Evolutionary conservation across 202 grass and related monocot genomes (phyloP), one percentile per base, ranked within the genome.

Genomic region (Hordeum pubiflorum): DNA sequence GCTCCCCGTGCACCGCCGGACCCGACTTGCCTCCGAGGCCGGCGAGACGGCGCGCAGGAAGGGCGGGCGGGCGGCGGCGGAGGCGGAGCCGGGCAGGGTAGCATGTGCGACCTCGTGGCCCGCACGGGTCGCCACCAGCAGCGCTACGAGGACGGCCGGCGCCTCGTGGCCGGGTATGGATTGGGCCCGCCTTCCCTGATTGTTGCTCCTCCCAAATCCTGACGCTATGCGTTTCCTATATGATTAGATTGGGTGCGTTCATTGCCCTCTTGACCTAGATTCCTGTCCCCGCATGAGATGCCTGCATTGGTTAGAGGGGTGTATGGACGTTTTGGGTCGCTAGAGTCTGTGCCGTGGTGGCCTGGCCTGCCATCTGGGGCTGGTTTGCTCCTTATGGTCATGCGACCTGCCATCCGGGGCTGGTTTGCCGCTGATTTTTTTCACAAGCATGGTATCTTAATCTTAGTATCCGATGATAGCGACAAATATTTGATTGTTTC

Each of bases 121-220:
- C 92, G 92, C 80, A 99, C 96, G 77, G 96, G 96, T 69, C 91
- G 96, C 52, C 96, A 99, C 78, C 96, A 99, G 90, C 96, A 99
- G 90, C 96, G 96, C 23, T 99, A 99, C 79, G 91, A 96, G 79
- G 96, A 76, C 32, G 92, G 92, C 61, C 81, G 90, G 79, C 92
- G 92, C 44, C 89, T 99, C 63, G 87, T 99, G 75, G 92, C 96
- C n/a, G 92, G 96, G 96, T 96, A 86, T 32, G 32, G 41, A 23
- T 58, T 58, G 41, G 65, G 13, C 12, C 64, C 63, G 4, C 46
- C 36, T 73, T 32, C 26, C 26, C 41, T 17, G 56, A 71, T 65
- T 69, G 63, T 64, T 64, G 70, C 58, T 81, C 44, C 36, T 52
- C 67, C 68, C 66, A 1, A 72, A 52, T 29, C 41, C 7, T 20